Base-by-base conservation (phyloP, 2,329 filamentous ascomycete species). In the Aspergillus aculeatus region DNA sequence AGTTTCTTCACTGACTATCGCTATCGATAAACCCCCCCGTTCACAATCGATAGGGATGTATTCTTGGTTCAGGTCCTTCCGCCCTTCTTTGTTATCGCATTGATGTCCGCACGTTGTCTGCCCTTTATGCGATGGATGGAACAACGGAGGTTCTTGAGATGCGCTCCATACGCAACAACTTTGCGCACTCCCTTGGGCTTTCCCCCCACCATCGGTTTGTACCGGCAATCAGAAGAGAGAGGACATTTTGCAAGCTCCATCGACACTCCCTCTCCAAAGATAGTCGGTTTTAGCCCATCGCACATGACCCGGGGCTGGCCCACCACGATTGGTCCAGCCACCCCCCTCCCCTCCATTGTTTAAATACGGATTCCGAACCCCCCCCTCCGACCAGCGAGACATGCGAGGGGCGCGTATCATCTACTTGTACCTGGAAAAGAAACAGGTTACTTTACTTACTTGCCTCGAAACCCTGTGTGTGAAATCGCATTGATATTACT, bases 261-360 rank as follows among this genome's bases (percentile, higher is more conserved):
- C 47, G 53, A 35, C 5, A 32, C 12, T 16, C 32, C 32, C 50
- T 52, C 56, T 61, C 59, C 63, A 52, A 55, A 55, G 32, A 55
- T 62, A 59, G 26, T 56, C 59, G 58, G 59, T 19, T 26, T 35
- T 26, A 50, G 55, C 6, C 38, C 38, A 44, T 16, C 38, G 62
- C 62, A 62, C 58, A 58, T 58, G 61, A 63, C 58, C 55, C 53
- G 16, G 32, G 44, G 26, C 19, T 48, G 23, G 21, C 9, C 49
- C 44, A 38, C 48, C 48, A 31, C 68, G 63, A 72, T 73, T 73
- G 70, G 71, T 57, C 71, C 70, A 72, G 64, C 71, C 71, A 69
- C 71, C 65, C 52, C 49, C 50, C 52, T 58, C 47, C 59, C 38
- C 38, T 44, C 38, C 38, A 19, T 44, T 19, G 38, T 44, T 44